A percentile compares a stretch with the other conserved stretches of the same genome.
Evolutionary conservation across 2,329 filamentous ascomycete genomes (phyloP).

Genomic region (Colletotrichum spinosum): DNA sequence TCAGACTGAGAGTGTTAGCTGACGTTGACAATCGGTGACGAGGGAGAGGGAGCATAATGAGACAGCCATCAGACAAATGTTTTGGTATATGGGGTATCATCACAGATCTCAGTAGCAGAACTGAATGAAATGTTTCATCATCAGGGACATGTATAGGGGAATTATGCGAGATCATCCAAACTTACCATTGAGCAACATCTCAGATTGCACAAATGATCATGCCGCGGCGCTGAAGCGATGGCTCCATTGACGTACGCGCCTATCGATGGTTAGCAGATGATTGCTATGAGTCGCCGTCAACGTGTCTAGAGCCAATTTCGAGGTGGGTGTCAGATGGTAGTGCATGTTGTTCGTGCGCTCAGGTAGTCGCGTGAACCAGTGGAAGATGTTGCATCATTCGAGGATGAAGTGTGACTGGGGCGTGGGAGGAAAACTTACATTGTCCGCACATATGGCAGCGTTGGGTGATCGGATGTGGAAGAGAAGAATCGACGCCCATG

Average conservation of each 20-base stretch:
- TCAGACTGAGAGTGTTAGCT: background rate
- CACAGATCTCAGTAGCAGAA: conserved; percentile 81
- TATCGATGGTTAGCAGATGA: too few species aligned
- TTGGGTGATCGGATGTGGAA: background rate
- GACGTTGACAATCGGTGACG: too few species aligned
- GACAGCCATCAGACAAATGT: conserved; percentile 65
- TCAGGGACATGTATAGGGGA: conserved; percentile 61
- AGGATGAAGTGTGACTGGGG: conserved; percentile 23
- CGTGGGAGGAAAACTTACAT: conserved; percentile 41
- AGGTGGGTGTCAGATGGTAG: conserved; percentile 74
- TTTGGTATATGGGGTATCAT: conserved; percentile 75
- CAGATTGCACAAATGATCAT: too few species aligned
- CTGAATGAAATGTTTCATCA: conserved; percentile 74
- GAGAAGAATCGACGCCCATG: background rate
- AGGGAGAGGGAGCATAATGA: too few species aligned
- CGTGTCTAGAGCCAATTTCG: background rate
- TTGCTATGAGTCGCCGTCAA: too few species aligned
- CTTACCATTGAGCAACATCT: too few species aligned
- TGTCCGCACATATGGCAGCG: background rate
- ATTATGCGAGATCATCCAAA: background rate
- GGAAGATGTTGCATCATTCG: conserved; percentile 65
- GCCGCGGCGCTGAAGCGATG: too few species aligned
- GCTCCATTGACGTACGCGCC: too few species aligned
- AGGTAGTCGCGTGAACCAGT: conserved; percentile 71
- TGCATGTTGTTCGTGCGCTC: conserved; percentile 78